These are phyloP conservation scores for Macrolepiota fuliginosa DNA, from an alignment of 768 basidiomycete species.

Conservation along the genomic window DNA sequence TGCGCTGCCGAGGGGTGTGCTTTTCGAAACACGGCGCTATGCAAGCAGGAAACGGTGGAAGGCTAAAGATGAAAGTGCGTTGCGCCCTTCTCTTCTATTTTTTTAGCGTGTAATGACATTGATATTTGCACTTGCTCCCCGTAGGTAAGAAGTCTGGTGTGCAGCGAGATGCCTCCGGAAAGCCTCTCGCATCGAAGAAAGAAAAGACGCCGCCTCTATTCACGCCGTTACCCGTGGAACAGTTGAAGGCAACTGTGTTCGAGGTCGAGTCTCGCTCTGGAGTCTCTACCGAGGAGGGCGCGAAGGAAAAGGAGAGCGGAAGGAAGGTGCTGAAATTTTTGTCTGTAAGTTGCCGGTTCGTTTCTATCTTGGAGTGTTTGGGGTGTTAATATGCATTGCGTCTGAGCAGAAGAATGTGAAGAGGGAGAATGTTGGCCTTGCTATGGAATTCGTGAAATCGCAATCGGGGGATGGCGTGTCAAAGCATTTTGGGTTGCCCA, in stretches of 20 bases:
- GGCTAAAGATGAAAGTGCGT: not conserved
- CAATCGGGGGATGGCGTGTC: conserved; percentile 44
- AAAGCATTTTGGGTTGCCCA: conserved; percentile 71
- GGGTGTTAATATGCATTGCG: not conserved
- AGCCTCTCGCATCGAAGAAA: not conserved
- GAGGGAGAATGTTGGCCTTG: conserved; percentile 37
- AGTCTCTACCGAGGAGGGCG: not conserved
- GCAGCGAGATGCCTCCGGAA: conserved; percentile 7
- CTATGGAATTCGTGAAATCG: conserved; percentile 38
- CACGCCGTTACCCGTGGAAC: conserved; percentile 11
- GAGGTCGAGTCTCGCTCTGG: not conserved
- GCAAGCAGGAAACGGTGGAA: not conserved
- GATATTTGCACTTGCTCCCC: no score
- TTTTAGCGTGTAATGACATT: no score
- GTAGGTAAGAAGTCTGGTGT: not conserved
- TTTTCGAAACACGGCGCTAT: not conserved
- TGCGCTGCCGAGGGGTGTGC: not conserved
- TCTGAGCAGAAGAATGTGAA: conserved; percentile 22
- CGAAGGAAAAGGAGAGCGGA: not conserved
- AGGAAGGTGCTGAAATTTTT: conserved; percentile 5
- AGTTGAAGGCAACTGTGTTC: conserved; percentile 3
- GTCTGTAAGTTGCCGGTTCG: conserved; percentile 8
- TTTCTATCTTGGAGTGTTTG: not conserved
- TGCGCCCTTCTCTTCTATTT: no score
- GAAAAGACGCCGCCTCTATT: conserved; percentile 10